Conservation (phyloP, 805 yeast genomes). For the Yamadazyma endophytica region DNA sequence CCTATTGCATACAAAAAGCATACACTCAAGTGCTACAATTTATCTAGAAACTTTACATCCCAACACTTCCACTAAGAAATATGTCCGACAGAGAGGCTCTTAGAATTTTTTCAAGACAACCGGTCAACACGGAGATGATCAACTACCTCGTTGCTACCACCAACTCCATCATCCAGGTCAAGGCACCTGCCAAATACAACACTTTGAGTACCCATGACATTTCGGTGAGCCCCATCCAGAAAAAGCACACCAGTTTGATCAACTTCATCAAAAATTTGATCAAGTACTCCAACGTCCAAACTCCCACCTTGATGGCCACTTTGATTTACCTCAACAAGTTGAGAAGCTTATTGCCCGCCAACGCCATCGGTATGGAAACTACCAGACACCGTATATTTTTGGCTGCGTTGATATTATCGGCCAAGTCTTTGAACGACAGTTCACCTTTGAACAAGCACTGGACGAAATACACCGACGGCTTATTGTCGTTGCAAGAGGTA, state of each 20-base stretch:
- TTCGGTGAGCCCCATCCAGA: slow-evolving; percentile 21
- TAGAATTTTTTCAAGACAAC: slow-evolving; percentile 48
- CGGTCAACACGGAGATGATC: slow-evolving; percentile 57
- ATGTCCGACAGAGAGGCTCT: slow-evolving; percentile 45
- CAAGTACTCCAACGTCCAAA: slow-evolving; percentile 83
- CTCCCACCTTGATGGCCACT: slow-evolving; percentile 92
- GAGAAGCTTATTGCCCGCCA: slow-evolving; percentile 73
- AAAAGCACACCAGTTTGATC: slow-evolving; percentile 32
- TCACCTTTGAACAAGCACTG: slow-evolving; percentile 95
- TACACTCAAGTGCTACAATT: too few species aligned
- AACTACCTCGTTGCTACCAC: slow-evolving; percentile 56
- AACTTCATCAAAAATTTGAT: slow-evolving; percentile 71
- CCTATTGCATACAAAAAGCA: too few species aligned
- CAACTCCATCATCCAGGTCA: slow-evolving; percentile 49
- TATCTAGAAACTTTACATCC: too few species aligned
- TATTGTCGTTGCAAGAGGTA: slow-evolving; percentile 71
- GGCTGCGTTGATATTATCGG: slow-evolving; percentile 86
- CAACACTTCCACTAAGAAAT: background rate
- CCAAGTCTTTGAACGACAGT: slow-evolving; percentile 88
- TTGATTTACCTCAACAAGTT: slow-evolving; percentile 78
- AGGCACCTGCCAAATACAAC: slow-evolving; percentile 15
- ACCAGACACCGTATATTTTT: slow-evolving; percentile 90
- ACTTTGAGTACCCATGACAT: slow-evolving; percentile 32
- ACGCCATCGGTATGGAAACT: slow-evolving; percentile 87
- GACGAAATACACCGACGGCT: slow-evolving; percentile 88